Percentiles rank a stretch among this genome's conserved stretches.
These are phyloP conservation scores for Geoglossum glabrum DNA, from an alignment of 495 filamentous ascomycete species.

Conservation along the genomic window DNA sequence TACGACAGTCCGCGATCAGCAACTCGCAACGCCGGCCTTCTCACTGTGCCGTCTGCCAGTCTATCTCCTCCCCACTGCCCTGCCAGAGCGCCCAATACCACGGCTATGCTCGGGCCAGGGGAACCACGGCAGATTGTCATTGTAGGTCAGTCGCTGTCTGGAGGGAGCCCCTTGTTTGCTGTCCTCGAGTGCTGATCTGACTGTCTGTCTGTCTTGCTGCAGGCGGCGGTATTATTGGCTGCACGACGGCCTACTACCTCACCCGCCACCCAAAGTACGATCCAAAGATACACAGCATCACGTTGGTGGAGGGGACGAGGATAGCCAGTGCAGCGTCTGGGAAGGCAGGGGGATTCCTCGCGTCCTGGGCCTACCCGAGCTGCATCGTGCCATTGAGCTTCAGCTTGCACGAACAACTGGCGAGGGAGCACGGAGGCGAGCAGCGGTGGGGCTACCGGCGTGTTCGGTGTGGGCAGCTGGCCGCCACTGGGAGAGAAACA, in stretches of 20 bases:
- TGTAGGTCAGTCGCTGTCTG: too few relatives aligned
- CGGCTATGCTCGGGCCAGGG: too few relatives aligned
- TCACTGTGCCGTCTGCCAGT: too few relatives aligned
- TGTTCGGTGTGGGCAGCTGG: constrained; percentile 54
- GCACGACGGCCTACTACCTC: constrained; percentile 82
- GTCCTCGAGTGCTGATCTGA: too few relatives aligned
- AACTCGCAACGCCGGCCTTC: too few relatives aligned
- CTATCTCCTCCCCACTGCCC: too few relatives aligned
- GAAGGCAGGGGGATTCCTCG: constrained; percentile 88
- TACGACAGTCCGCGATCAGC: too few relatives aligned
- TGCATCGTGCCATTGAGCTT: constrained; percentile 78
- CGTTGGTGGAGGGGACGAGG: constrained; percentile 68
- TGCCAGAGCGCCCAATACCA: too few relatives aligned
- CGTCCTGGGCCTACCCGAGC: constrained; percentile 78
- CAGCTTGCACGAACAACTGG: constrained; percentile 60
- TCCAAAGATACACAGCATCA: constrained; percentile 53
- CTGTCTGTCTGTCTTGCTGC: neutral
- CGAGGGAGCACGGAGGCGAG: constrained; percentile 61
- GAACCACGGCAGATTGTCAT: too few relatives aligned
- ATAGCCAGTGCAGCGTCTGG: constrained; percentile 90
- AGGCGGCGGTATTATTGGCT: constrained; percentile 93
- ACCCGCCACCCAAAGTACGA: constrained; percentile 75
- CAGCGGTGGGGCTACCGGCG: constrained; percentile 76
- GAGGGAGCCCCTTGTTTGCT: too few relatives aligned
- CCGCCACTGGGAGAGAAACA: constrained; percentile 20